These are phyloP conservation scores for Periconia macrospinosa DNA, from an alignment of 2,329 filamentous ascomycete genomes.

Conservation along the genomic window DNA sequence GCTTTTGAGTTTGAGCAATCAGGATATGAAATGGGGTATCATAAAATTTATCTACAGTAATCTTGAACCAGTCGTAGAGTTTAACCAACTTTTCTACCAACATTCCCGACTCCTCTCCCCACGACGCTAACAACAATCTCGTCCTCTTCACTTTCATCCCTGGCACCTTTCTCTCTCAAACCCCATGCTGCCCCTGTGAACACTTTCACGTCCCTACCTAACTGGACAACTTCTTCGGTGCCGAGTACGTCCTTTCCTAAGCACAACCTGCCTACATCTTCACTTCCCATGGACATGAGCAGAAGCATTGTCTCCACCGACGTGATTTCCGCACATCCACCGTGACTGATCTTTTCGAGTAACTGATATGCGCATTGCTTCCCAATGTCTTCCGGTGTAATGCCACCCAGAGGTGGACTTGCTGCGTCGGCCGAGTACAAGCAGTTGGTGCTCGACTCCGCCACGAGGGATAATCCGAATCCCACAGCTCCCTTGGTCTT, in stretches of 20 bases:
- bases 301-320: slow-evolving; percentile 76
- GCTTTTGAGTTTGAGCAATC: neutral
- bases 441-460: slow-evolving; percentile 85
- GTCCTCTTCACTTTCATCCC: slow-evolving; percentile 49
- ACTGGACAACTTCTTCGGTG: slow-evolving; percentile 74
- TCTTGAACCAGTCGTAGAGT: neutral
- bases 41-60: neutral
- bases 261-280: slow-evolving; percentile 87
- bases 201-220: slow-evolving; percentile 82
- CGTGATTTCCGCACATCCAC: slow-evolving; percentile 76
- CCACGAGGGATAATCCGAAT: slow-evolving; percentile 87
- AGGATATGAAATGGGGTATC: neutral
- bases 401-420: slow-evolving; percentile 74
- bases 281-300: slow-evolving; percentile 96
- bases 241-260: slow-evolving; percentile 81
- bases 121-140: slow-evolving; percentile 90
- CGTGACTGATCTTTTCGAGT: slow-evolving; percentile 77
- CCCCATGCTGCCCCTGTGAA: slow-evolving; percentile 94
- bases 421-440: slow-evolving; percentile 85
- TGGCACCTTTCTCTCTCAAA: slow-evolving; percentile 60
- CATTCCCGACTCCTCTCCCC: slow-evolving; percentile 89
- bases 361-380: slow-evolving; percentile 86
- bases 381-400: slow-evolving; percentile 87
- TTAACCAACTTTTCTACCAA: slow-evolving; percentile 83
- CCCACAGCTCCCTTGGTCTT: slow-evolving; percentile 74